Evolutionary conservation across 257 asterid genomes (phyloP), one percentile per base, ranked within the genome.

Genomic region (Echites panduratus): DNA sequence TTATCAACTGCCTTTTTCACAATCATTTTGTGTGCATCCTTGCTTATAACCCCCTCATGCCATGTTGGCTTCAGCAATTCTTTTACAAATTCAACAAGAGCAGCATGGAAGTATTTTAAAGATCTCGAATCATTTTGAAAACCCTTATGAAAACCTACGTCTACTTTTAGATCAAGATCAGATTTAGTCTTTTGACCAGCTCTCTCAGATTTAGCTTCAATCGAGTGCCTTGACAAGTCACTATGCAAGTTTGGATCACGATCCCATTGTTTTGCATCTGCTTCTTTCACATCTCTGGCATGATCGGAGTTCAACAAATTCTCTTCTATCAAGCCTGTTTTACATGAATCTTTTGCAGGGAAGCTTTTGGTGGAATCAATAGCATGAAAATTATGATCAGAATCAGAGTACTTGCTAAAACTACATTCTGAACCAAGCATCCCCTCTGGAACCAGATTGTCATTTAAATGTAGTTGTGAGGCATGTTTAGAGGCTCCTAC

Each of bases 41-140:
- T 90, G 87, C 89, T 91, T 80, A 91, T 70, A 70, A 82, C 79
- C 35, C 99, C 98, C 70, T 84, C 82, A 2, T 80, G 84, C 99
- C 98, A 94, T 47, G 87, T 80, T 71, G 97, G 99, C 75, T 72
- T 89, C 74, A 94, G 73, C 83, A 94, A 79, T 44, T 91, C 97
- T 74, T 94, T 94, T 66, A 94, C 82, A 76, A 74, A 82, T 24
- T 90, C 99, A 62, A 89, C 86, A 70, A 94, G 93, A 54, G 90
- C 89, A 38, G 87, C 73, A 61, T 84, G 91, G 75, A 94, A 90
- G 66, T 70, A 59, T 70, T 86, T 91, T 70, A 78, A 19, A 57
- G 85, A 84, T 79, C 78, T 87, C 7, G 89, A 76, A 38, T 53
- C 59, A 53, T 53, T 20, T 53, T 20, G 59, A 53, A 20, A 52